A percentile compares a stretch with the other conserved stretches of the same genome.
Evolutionary conservation across 108 stramenopile species (phyloP).

Genomic region (Nannochloropsis granulata): DNA sequence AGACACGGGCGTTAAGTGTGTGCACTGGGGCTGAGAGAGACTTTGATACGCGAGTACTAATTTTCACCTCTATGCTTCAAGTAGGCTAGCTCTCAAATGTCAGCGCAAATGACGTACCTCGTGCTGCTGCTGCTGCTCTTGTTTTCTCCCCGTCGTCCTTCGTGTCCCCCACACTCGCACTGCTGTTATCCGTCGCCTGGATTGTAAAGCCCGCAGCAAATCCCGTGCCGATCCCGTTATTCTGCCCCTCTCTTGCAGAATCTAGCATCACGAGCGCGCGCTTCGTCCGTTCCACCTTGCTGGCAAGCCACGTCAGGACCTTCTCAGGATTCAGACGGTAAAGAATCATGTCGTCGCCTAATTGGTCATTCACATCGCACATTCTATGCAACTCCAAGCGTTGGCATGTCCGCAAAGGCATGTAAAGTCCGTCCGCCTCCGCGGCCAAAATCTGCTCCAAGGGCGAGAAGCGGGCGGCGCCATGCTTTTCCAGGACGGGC

Average conservation of each 20-base stretch:
- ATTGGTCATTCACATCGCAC: constrained; percentile 32
- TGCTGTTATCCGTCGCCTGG: neutral
- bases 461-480: neutral
- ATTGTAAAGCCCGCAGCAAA: constrained; percentile 6
- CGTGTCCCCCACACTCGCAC: neutral
- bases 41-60: too few species aligned
- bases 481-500: constrained; percentile 3
- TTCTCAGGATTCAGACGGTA: constrained; percentile 26
- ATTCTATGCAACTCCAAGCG: constrained; percentile 26
- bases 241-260: neutral
- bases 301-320: constrained; percentile 14
- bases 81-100: too few species aligned
- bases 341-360: constrained; percentile 25
- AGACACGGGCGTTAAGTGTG: too few species aligned
- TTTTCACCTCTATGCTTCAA: too few species aligned
- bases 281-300: constrained; percentile 22
- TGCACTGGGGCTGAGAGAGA: too few species aligned
- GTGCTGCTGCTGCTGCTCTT: neutral
- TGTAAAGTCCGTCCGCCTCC: constrained; percentile 6
- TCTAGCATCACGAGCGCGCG: neutral
- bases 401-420: neutral
- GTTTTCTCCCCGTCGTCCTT: neutral
- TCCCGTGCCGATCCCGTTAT: neutral
- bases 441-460: neutral
- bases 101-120: neutral